A percentile compares a stretch with the other conserved stretches of the same genome.
These are phyloP conservation scores for Capsella rubella DNA, from an alignment of 441 rosid genomes.

Conservation along the genomic window DNA sequence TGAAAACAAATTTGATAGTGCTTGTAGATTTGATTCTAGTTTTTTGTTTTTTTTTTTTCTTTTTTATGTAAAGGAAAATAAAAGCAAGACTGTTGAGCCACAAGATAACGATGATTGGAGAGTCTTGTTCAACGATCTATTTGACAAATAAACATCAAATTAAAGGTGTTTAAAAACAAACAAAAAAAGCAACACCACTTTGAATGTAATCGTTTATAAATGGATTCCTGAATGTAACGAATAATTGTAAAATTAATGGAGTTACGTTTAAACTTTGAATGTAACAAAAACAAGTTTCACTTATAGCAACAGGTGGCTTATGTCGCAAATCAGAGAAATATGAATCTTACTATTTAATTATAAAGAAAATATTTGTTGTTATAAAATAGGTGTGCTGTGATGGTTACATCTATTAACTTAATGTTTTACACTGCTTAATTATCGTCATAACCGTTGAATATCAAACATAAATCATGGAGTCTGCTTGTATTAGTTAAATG, in stretches of 20 bases:
- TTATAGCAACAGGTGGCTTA: slow-evolving; percentile 27
- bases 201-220: slow-evolving; percentile 34
- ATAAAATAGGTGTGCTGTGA: slow-evolving; percentile 18
- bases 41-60: neutral
- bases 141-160: slow-evolving; percentile 40
- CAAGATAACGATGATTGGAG: slow-evolving; percentile 40
- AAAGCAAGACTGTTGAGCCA: slow-evolving; percentile 41
- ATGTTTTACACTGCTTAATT: slow-evolving; percentile 32
- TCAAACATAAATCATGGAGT: slow-evolving; percentile 36
- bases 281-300: neutral
- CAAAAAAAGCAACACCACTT: slow-evolving; percentile 33
- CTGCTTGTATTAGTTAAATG: slow-evolving; percentile 23
- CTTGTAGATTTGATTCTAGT: slow-evolving; percentile 36
- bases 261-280: too few relatives aligned
- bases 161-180: slow-evolving; percentile 15
- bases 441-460: slow-evolving; percentile 33
- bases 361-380: neutral
- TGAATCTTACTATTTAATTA: slow-evolving; percentile 15
- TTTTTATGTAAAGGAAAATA: neutral
- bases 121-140: slow-evolving; percentile 40
- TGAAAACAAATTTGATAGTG: slow-evolving; percentile 27
- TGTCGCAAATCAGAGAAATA: neutral
- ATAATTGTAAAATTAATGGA: neutral
- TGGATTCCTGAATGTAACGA: slow-evolving; percentile 24
- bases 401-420: slow-evolving; percentile 42